Evolutionary conservation across 2,329 filamentous ascomycete genomes (phyloP), one percentile per base, ranked within the genome.

Genomic region (Neocatenulostroma microsporum): DNA sequence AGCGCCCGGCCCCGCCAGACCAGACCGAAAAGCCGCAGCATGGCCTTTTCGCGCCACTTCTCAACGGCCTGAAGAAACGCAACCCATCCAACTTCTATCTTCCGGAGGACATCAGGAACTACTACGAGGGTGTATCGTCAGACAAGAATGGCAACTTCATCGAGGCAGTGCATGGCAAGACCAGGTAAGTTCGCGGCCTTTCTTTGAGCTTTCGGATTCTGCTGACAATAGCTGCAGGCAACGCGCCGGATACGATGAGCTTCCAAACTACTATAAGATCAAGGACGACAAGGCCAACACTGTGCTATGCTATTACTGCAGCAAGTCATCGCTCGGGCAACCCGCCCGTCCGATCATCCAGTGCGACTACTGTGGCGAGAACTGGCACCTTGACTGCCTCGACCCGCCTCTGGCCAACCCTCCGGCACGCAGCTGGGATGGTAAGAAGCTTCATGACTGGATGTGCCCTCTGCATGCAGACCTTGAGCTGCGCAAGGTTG

Each of bases 351-450:
- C 81, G 48, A 87, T 96, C 51, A 82, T 95, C 48, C 78, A 82
- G 30, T 98, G 89, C 66, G 87, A 87, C 60, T 76, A 74, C 53
- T 98, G 89, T 62, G 70, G 76, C 10, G 72, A 85, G 21, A 74
- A 80, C 55, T 98, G 88, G 83, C 91, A 98, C 64, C 69, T 94
- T 34, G 89, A 96, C 61, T 98, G 91, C 62, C 68, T 94, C 12
- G 80, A 93, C 55, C 84, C 86, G 19, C 88, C 89, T 21, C 66
- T 88, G 54, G 78, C 87, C 21, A 78, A 83, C 37, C 83, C 86
- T 25, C 88, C 88, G 9, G 73, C 78, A 36, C 64, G 67, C 40
- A 59, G 57, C 45, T 39, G 57, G 46, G 56, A 72, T 34, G 68
- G 68, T 47, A 68, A 68, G 34, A 70, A 81, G 34, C 78, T 80